Evolutionary conservation across 306 rosid species (phyloP).

Genomic region (Dryas drummondii): DNA sequence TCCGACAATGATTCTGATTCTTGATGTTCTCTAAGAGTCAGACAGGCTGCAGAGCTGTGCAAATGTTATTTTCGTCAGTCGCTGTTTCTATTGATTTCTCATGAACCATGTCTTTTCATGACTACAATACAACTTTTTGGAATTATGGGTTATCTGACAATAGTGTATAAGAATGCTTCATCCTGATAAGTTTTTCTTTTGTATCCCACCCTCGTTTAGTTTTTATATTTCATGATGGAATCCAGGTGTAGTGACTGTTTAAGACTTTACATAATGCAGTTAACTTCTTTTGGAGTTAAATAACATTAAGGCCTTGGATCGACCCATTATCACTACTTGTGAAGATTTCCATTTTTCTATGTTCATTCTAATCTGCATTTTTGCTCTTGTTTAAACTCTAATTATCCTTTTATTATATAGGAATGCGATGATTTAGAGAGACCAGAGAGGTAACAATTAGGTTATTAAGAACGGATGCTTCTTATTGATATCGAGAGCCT

Average conservation of each 20-base stretch:
- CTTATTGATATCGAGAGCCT: neutral
- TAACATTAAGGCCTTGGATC: neutral
- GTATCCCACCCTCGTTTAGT: neutral
- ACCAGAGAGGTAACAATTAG: neutral
- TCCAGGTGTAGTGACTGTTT: too few species aligned
- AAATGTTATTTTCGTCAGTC: too few species aligned
- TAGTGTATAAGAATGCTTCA: neutral
- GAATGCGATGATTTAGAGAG: neutral
- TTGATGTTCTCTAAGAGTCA: slow-evolving; percentile 3
- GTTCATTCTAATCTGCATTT: too few species aligned
- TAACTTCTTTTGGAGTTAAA: too few species aligned
- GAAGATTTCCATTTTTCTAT: too few species aligned
- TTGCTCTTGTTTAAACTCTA: too few species aligned
- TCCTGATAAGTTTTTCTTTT: neutral
- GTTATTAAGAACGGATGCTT: neutral
- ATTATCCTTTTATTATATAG: neutral
- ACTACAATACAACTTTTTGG: neutral
- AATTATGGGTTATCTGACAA: neutral
- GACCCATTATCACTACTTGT: too few species aligned
- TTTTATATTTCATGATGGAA: neutral
- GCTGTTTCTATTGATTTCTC: neutral
- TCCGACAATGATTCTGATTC: slow-evolving; percentile 20
- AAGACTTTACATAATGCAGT: too few species aligned
- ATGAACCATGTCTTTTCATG: neutral
- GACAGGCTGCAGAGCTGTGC: neutral